A percentile compares a stretch with the other conserved stretches of the same genome.
phyloP scores from a whole-genome alignment of 371 early-diverging fungal species.

The Actinomucor elegans region DNA sequence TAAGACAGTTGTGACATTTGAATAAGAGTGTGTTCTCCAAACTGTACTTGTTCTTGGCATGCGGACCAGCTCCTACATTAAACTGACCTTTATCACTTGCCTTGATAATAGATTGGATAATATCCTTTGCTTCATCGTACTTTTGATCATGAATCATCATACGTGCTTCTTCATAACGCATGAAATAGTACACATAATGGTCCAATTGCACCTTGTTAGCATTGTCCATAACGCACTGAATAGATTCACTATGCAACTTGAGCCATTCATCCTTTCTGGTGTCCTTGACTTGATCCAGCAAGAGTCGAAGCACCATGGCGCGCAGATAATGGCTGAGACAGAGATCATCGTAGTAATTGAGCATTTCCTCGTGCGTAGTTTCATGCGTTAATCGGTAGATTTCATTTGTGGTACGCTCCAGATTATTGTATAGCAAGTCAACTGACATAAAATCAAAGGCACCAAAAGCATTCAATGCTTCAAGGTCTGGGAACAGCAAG shows the following conservation, averaged over 20 bases:
- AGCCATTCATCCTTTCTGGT: constrained; percentile 4
- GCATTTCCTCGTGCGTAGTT: constrained; percentile 4
- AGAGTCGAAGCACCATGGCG: constrained; percentile 25
- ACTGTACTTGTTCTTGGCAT: constrained; percentile 51
- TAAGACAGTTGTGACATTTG: constrained; percentile 45
- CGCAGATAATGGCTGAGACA: constrained; percentile 67
- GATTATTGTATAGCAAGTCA: constrained; percentile 35
- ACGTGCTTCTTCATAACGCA: constrained; percentile 59
- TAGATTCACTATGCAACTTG: constrained; percentile 20
- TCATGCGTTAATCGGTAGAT: constrained; percentile 38
- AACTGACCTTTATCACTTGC: constrained; percentile 40
- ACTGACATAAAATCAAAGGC: constrained; percentile 63
- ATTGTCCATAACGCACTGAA: constrained; percentile 26
- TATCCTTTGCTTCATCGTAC: constrained; percentile 46
- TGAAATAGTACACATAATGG: constrained; percentile 65
- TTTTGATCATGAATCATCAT: constrained; percentile 40
- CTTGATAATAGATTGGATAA: constrained; percentile 43
- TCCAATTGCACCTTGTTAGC: constrained; percentile 51
- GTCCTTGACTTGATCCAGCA: constrained; percentile 17
- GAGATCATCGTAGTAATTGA: constrained; percentile 59
- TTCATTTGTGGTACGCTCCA: constrained; percentile 45
- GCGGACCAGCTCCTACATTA: constrained; percentile 42
- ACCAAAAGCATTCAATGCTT: constrained; percentile 67
- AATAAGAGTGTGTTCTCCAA: constrained; percentile 43
- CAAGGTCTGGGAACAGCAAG: constrained; percentile 68